Percentiles rank a stretch among this genome's conserved stretches.
These are phyloP conservation scores for Amaranthus tricolor DNA, from an alignment of 179 eudicot species.

Conservation along the genomic window DNA sequence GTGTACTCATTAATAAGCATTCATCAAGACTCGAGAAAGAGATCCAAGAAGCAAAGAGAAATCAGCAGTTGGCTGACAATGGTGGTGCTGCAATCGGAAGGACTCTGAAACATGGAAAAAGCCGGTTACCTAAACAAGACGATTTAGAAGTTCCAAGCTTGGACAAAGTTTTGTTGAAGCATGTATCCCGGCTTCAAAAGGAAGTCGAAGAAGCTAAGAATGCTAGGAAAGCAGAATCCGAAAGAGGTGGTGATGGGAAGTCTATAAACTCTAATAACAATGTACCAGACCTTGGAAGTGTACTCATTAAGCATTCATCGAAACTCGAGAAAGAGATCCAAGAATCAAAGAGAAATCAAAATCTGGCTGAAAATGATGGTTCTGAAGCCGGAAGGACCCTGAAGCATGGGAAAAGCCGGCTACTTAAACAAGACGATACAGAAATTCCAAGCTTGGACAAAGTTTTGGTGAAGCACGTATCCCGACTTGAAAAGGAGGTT, in stretches of 20 bases:
- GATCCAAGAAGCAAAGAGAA: conserved; percentile 50
- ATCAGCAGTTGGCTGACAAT: conserved; percentile 25
- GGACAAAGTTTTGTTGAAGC: conserved; percentile 67
- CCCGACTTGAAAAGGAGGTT: conserved; percentile 78
- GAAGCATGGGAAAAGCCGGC: conserved; percentile 22
- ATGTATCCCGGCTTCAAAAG: conserved; percentile 67
- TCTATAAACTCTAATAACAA: conserved; percentile 20
- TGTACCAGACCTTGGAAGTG: conserved; percentile 45
- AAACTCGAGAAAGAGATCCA: conserved; percentile 56
- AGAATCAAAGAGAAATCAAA: conserved; percentile 44
- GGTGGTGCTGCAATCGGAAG: conserved; percentile 21
- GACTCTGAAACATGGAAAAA: conserved; percentile 15
- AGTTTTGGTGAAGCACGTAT: conserved; percentile 62
- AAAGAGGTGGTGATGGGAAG: conserved; percentile 20
- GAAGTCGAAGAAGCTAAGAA: conserved; percentile 77
- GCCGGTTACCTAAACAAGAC: conserved; percentile 34
- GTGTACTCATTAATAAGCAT: conserved; percentile 43
- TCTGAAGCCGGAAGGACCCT: conserved; percentile 12
- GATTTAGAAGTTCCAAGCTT: conserved; percentile 54
- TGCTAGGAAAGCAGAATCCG: conserved; percentile 42
- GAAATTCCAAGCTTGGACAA: conserved; percentile 70
- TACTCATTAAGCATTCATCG: conserved; percentile 52
- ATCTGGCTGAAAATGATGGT: conserved; percentile 24
- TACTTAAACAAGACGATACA: conserved; percentile 32
- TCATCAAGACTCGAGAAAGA: conserved; percentile 61